Evolutionary conservation across 768 basidiomycete genomes (phyloP).

Genomic region (Strobilomyces echinocephalus): DNA sequence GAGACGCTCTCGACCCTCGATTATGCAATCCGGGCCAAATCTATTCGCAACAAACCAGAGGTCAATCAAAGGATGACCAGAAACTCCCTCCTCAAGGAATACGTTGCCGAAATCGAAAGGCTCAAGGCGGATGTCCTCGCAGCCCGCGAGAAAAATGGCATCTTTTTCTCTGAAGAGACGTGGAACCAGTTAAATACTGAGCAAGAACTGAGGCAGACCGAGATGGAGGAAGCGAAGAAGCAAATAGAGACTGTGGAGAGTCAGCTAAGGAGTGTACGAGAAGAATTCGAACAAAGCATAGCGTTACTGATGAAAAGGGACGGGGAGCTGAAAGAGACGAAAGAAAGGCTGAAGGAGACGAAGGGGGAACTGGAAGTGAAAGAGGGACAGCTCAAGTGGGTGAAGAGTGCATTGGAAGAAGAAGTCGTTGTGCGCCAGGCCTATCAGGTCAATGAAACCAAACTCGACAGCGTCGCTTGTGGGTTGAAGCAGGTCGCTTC

Average conservation of each 20-base stretch:
- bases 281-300: conserved; percentile 91
- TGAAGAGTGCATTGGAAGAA: conserved; percentile 65
- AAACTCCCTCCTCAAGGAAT: conserved; percentile 89
- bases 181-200: conserved; percentile 81
- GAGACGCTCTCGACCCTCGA: conserved; percentile 97
- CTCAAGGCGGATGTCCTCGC: conserved; percentile 87
- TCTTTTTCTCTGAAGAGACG: conserved; percentile 86
- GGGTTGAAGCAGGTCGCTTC: conserved; percentile 59
- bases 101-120: conserved; percentile 88
- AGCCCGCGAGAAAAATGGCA: conserved; percentile 93
- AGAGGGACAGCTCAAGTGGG: conserved; percentile 52
- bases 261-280: conserved; percentile 71
- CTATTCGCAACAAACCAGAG: conserved; percentile 93
- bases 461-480: conserved; percentile 66
- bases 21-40: conserved; percentile 92
- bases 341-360: conserved; percentile 49
- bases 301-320: conserved; percentile 69
- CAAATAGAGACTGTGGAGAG: conserved; percentile 80
- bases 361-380: conserved; percentile 49
- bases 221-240: conserved; percentile 77
- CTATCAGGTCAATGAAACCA: conserved; percentile 67
- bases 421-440: conserved; percentile 76
- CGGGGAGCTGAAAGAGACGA: conserved; percentile 65
- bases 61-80: conserved; percentile 92
- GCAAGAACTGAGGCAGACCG: conserved; percentile 71